Evolutionary conservation across 2,329 filamentous ascomycete genomes (phyloP), one percentile per base, ranked within the genome.

Genomic region (Pseudocercospora cruenta): DNA sequence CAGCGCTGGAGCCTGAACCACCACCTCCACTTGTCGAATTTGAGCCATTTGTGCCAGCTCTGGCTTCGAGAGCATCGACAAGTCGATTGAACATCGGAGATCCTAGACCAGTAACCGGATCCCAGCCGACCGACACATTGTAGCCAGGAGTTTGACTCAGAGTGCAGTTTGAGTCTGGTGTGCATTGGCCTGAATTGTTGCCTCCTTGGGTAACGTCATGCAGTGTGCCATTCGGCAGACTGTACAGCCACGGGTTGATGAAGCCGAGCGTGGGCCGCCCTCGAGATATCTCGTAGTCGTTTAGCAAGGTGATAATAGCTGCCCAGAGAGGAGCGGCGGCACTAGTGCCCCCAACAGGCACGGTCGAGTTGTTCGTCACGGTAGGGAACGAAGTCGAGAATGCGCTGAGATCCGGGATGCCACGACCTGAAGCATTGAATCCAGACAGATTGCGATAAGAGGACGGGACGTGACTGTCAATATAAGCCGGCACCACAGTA

Each of bases 221-320:
- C 19, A 87, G 78, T 0, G 78, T 83, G 33, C 82, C 76, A 1
- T 77, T 77, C 10, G 61, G 62, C 7, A 58, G 22, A 8, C 77
- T 78, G 73, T 88, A 89, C 2, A 88, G 72, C 84, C 84, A 86
- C 0, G 86, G 87, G 69, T 89, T 88, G 43, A 88, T 68, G 78
- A 86, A 88, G 14, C 80, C 80, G 1, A 82, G 69, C 9, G 74
- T 64, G 0, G 82, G 75, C 73, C 84, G 82, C 2, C 84, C 83
- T 2, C 76, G 78, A 0, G 81, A 78, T 36, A 90, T 75, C 22
- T 86, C 80, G 1, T 84, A 86, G 70, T 90, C 88, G 70, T 91
- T 91, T 63, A 91, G 78, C 3, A 91, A 81, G 1, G 85, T 81
- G 47, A 91, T 79, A 57, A 91, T 80, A 6, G 82, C 84, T 0